Base-by-base conservation (phyloP, 345 rosid genomes). In the Conringia planisiliqua region DNA sequence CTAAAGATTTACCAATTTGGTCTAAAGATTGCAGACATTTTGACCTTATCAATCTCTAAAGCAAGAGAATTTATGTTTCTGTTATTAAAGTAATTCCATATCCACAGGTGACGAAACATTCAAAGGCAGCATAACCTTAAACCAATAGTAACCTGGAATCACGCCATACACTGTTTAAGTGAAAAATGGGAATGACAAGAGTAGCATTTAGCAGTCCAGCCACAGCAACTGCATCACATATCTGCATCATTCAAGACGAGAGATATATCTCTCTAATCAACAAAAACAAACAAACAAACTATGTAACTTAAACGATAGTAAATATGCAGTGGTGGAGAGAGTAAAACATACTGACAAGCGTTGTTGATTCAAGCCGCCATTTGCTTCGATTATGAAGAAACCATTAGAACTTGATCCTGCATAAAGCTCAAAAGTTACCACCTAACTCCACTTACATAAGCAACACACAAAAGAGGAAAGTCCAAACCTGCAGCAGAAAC, bases 211-310 rank as follows among this genome's bases (percentile, higher is more conserved):
- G 81, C 20, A 95, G 84, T 83, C 97, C 91, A 51, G 97, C 97
- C 73, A 95, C 97, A 43, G 96, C 97, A 79, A 95, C 99, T n/a
- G 89, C 99, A 85, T 94, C 99, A 64, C 97, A 94, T 82, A 94
- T 92, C 99, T 89, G 84, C 61, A 79, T 29, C 57, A 14, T 51
- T 26, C 13, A 72, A 66, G 30, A 63, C 6, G 2, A 8, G 4
- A 43, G 10, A 47, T 0, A 55, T 3, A 0, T 3, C 42, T 50
- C 65, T 39, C 36, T 17, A 78, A 58, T 60, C 73, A 69, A 36
- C 68, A 59, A 16, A 40, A 40, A 40, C 13, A 12, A 77, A 50
- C 5, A 66, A 42, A n/a, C n/a, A n/a, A 44, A 57, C 29, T 0
- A 35, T 8, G 36, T 4, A 39, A 16, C 11, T 52, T 54, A 76